phyloP scores from a whole-genome alignment of 192 early-diverging fungal species.

The Umbelopsis vinacea region DNA sequence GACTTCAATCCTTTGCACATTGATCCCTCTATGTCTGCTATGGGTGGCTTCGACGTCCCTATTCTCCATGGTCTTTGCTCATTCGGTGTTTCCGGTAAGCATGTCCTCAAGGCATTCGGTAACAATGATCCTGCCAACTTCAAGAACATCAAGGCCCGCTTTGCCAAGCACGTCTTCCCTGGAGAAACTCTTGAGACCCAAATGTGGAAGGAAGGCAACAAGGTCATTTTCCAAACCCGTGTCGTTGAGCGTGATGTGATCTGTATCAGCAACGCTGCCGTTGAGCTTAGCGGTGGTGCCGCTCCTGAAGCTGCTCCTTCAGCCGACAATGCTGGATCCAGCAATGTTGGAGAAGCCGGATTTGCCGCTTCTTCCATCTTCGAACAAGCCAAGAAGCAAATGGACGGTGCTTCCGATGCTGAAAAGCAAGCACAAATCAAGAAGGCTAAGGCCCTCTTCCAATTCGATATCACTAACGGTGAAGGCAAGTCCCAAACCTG shows the following conservation, averaged over 20 bases:
- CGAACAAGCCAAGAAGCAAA: conserved; percentile 19
- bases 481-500: conserved; percentile 74
- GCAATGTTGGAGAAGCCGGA: conserved; percentile 9
- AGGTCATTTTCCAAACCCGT: conserved; percentile 92
- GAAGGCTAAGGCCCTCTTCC: conserved; percentile 83
- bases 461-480: conserved; percentile 83
- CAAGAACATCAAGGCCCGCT: conserved; percentile 91
- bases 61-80: conserved; percentile 97
- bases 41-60: conserved; percentile 96
- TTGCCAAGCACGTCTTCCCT: conserved; percentile 88
- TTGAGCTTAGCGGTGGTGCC: conserved; percentile 62
- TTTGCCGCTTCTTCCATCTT: conserved; percentile 7
- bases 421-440: conserved; percentile 64
- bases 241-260: conserved; percentile 92
- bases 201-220: conserved; percentile 92
- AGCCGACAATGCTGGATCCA: not conserved
- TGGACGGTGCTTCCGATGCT: conserved; percentile 57
- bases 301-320: conserved; percentile 7
- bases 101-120: conserved; percentile 80
- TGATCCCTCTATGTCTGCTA: conserved; percentile 90
- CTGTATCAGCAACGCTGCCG: conserved; percentile 91
- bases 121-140: conserved; percentile 67
- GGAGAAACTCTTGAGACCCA: conserved; percentile 98
- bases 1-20: conserved; percentile 99
- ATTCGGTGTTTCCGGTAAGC: conserved; percentile 91